Base-by-base conservation (phyloP, 768 basidiomycete genomes). In the Lactarius hatsudake region DNA sequence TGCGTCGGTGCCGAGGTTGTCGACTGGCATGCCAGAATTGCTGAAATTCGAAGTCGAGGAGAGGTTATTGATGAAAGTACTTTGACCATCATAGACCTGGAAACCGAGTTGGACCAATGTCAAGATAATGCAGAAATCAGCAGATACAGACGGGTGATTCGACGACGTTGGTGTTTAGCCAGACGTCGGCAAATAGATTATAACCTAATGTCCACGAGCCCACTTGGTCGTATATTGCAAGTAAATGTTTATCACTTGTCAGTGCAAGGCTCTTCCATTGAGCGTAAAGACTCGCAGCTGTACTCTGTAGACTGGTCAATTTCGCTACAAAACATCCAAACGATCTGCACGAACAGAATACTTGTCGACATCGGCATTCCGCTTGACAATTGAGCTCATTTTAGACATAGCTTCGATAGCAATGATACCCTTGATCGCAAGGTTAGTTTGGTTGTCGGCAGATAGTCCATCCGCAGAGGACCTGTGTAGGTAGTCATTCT, bases 381-480 rank as follows among this genome's bases (percentile, higher is more conserved):
- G 38, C 0, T 73, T 72, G n/a, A 76, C 56, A 3, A 71, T 62
- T 3, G 74, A 69, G 8, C 81, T 79, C 51, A 90, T 86, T 67
- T 84, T 77, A 2, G 83, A 79, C 86, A 89, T 88, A 5, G 84
- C 85, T 68, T 82, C 77, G 72, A 89, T 86, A 6, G 86, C 87
- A 56, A 88, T 76, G 64, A 88, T 87, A 45, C 88, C 88, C 72
- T 90, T 90, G 75, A 89, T 84, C 5, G 87, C 88, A n/a, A 88
- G 78, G 72, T 88, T 89, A 17, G 87, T 89, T 72, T 87, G 86
- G 70, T 89, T 88, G 9, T 80, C 80, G 30, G 34, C 60, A 4
- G 57, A 20, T 15, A 53, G 23, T 1, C 18, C 8, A 56, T 74
- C 69, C 2, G 66, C 65, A 13, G 64, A 59, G 4, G n/a, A 26